Percentiles rank a stretch among this genome's conserved stretches.
Evolutionary conservation across 805 yeast genomes (phyloP).

Genomic region (Kuraishia piskuri): DNA sequence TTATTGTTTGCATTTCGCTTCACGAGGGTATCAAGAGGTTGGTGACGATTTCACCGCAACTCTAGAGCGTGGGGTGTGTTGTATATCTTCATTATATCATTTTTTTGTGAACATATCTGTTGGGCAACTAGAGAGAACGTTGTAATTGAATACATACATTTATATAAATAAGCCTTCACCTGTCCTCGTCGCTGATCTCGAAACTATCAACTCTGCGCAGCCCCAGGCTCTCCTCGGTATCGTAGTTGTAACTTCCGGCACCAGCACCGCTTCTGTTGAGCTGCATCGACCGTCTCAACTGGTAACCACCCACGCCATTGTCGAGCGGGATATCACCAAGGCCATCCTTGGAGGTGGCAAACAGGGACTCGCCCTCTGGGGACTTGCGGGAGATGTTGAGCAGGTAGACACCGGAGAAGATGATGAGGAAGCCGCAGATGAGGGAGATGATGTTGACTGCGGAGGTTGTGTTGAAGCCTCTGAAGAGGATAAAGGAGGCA

Average conservation of each 20-base stretch:
- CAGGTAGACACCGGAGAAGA: conserved; percentile 80
- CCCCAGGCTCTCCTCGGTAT: conserved; percentile 39
- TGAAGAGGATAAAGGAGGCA: conserved; percentile 80
- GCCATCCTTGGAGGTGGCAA: conserved; percentile 40
- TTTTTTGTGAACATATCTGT: too few species aligned
- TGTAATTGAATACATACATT: too few species aligned
- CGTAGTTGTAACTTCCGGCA: conserved; percentile 14
- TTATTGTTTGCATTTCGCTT: not conserved
- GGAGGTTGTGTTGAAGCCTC: conserved; percentile 80
- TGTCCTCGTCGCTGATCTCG: conserved; percentile 38
- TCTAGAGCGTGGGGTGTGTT: too few species aligned
- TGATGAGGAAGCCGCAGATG: conserved; percentile 77
- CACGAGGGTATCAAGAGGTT: not conserved
- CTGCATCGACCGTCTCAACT: conserved; percentile 73
- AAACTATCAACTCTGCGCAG: conserved; percentile 56
- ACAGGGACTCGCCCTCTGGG: conserved; percentile 39
- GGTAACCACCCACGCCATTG: conserved; percentile 66
- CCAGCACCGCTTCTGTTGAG: conserved; percentile 32
- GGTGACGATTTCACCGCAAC: not conserved
- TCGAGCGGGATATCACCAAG: conserved; percentile 73
- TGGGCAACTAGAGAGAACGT: too few species aligned
- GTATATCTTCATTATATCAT: too few species aligned
- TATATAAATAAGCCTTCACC: not conserved
- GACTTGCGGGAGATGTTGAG: conserved; percentile 69
- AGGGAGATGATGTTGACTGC: conserved; percentile 74